phyloP scores from a whole-genome alignment of 2,329 filamentous ascomycete genomes.

The Phyllosticta citribraziliensis region DNA sequence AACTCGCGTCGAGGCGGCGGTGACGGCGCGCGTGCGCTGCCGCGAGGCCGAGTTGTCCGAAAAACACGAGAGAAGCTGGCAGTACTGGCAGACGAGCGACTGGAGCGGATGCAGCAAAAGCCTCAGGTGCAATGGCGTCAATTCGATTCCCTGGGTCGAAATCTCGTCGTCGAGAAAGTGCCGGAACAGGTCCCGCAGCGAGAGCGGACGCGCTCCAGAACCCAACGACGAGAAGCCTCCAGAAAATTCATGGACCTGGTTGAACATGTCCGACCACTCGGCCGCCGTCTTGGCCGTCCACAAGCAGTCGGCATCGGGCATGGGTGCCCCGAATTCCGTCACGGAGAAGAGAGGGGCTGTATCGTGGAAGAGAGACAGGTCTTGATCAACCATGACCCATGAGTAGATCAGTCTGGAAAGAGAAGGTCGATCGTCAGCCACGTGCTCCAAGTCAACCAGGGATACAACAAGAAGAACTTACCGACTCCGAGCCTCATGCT shows the following conservation, averaged over 20 bases:
- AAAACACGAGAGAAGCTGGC: constrained; percentile 57
- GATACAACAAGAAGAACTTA: constrained; percentile 26
- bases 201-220: constrained; percentile 44
- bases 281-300: constrained; percentile 52
- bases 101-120: constrained; percentile 60
- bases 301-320: constrained; percentile 53
- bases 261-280: constrained; percentile 51
- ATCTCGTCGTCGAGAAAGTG: constrained; percentile 58
- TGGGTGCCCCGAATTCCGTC: constrained; percentile 53
- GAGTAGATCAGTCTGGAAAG: constrained; percentile 55
- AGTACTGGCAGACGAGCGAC: constrained; percentile 52
- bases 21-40: constrained; percentile 41
- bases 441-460: background rate
- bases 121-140: constrained; percentile 51
- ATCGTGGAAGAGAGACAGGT: constrained; percentile 58
- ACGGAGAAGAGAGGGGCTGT: constrained; percentile 53
- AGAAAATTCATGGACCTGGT: constrained; percentile 48
- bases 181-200: constrained; percentile 56
- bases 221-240: constrained; percentile 45
- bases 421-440: constrained; percentile 2
- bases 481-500: constrained; percentile 54
- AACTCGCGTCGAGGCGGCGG: constrained; percentile 49
- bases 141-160: constrained; percentile 39
- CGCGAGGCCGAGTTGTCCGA: constrained; percentile 42
- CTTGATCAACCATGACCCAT: constrained; percentile 66